Conservation (phyloP, 1,284 basidiomycete genomes). For the Irpex sp. region DNA sequence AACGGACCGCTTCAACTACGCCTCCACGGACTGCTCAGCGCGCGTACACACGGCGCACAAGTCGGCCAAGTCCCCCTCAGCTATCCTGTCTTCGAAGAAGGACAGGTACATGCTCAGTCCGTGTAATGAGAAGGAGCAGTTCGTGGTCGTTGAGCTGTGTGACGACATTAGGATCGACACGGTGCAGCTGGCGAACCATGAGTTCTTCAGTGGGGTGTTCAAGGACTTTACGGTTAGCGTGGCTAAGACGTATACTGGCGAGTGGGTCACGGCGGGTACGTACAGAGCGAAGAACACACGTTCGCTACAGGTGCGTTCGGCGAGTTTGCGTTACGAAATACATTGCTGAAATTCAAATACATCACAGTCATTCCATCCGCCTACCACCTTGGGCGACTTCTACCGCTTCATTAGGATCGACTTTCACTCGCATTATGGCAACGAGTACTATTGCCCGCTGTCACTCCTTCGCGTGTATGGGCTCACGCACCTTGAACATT, state of each 20-base stretch:
- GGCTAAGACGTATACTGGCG: conserved; percentile 70
- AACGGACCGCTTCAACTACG: conserved; percentile 90
- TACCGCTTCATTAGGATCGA: conserved; percentile 95
- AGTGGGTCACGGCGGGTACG: conserved; percentile 70
- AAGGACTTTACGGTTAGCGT: conserved; percentile 88
- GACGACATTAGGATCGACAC: conserved; percentile 97
- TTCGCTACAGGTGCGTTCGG: conserved; percentile 78
- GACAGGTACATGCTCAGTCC: conserved; percentile 98
- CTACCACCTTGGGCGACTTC: conserved; percentile 69
- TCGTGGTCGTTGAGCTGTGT: conserved; percentile 93
- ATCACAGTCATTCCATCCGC: conserved; percentile 72
- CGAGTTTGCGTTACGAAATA: background rate
- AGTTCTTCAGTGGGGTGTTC: conserved; percentile 98
- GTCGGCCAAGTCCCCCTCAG: conserved; percentile 79
- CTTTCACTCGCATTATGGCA: conserved; percentile 91
- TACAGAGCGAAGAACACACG: conserved; percentile 88
- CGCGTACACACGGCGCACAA: conserved; percentile 85
- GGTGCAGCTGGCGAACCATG: conserved; percentile 93
- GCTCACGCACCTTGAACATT: conserved; percentile 94
- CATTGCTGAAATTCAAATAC: background rate
- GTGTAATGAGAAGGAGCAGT: conserved; percentile 74
- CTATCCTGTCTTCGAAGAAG: conserved; percentile 86
- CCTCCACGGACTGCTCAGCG: conserved; percentile 89
- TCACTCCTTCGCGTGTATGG: conserved; percentile 94
- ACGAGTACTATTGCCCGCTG: conserved; percentile 95